phyloP scores from a whole-genome alignment of 257 asterid species.

The Haberlea rhodopensis region DNA sequence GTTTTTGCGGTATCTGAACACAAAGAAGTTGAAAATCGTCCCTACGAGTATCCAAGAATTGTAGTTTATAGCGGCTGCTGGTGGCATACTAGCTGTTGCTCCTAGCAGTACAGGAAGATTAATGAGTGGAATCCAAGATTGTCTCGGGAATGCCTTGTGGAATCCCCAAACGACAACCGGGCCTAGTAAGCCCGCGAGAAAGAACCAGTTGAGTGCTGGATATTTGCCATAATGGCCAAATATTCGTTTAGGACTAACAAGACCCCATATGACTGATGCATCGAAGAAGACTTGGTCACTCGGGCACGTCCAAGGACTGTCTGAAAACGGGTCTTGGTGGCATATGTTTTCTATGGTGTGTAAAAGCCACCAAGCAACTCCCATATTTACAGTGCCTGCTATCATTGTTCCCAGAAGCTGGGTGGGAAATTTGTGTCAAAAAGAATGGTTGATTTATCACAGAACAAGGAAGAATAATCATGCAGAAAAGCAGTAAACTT shows the following conservation, averaged over 20 bases:
- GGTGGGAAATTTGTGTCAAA: not conserved
- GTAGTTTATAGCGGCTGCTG: conserved; percentile 62
- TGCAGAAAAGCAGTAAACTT: too few species aligned
- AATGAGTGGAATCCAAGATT: conserved; percentile 53
- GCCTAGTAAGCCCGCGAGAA: conserved; percentile 51
- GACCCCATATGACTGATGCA: conserved; percentile 86
- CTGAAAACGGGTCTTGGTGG: conserved; percentile 15
- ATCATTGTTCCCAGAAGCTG: conserved; percentile 48
- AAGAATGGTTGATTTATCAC: not conserved
- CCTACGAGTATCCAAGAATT: conserved; percentile 64
- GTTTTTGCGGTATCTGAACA: conserved; percentile 50
- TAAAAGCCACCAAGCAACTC: conserved; percentile 48
- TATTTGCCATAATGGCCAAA: conserved; percentile 57
- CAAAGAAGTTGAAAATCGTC: conserved; percentile 44
- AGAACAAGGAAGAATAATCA: not conserved
- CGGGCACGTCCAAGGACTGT: conserved; percentile 77
- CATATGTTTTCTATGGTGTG: conserved; percentile 36
- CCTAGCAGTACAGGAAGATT: conserved; percentile 66
- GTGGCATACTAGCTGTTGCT: conserved; percentile 60
- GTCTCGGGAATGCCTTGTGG: conserved; percentile 45
- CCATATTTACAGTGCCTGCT: conserved; percentile 46
- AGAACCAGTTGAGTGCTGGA: conserved; percentile 60
- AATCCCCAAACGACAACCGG: conserved; percentile 48
- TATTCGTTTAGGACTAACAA: conserved; percentile 60
- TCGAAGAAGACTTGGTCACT: conserved; percentile 52